Evolutionary conservation across 164 flowering plant genomes (phyloP), one percentile per base, ranked within the genome.

Genomic region (Kalanchoe fedtschenkoi): DNA sequence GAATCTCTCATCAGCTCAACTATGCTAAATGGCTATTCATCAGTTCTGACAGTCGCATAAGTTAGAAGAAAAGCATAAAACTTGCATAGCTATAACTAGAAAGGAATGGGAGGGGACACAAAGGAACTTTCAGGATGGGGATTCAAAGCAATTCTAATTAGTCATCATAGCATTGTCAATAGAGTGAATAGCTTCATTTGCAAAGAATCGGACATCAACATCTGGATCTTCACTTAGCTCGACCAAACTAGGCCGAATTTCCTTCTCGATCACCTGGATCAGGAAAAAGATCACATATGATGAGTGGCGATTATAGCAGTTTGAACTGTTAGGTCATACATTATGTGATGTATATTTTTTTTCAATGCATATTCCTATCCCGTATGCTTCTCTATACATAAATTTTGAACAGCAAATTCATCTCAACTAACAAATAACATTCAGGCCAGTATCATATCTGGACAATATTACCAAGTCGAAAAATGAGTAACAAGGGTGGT

Each of bases 151-250:
- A 58, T 7, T 62, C 74, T 83, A 86, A 75, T 81, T 81, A 29
- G 93, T 84, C 92, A 91, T 83, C 97, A 88, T 88, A 38, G 82
- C 80, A 57, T 83, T 77, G 64, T 83, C 96, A 63, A 81, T 83
- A 2, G 96, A 69, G 66, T 85, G 89, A 29, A 91, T 79, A 26
- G 96, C 97, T 80, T 85, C 88, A 67, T 70, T 78, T 15, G 93
- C 86, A 55, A 80, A 91, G 68, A 76, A 86, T 17, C 97, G 79
- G 37, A 88, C 97, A 74, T 91, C 93, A 24, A 88, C 97, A 75
- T 91, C 97, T 17, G 97, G 96, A 60, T 91, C 96, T 74, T 91
- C 97, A 22, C 79, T 71, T 6, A 88, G 87, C 75, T 91, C 97
- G 11, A 80, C 87, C 81, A 91, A 77, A 65, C 83, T 75, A 0